These are phyloP conservation scores for Fraxinus excelsior DNA, from an alignment of 257 asterid genomes.

Conservation along the genomic window DNA sequence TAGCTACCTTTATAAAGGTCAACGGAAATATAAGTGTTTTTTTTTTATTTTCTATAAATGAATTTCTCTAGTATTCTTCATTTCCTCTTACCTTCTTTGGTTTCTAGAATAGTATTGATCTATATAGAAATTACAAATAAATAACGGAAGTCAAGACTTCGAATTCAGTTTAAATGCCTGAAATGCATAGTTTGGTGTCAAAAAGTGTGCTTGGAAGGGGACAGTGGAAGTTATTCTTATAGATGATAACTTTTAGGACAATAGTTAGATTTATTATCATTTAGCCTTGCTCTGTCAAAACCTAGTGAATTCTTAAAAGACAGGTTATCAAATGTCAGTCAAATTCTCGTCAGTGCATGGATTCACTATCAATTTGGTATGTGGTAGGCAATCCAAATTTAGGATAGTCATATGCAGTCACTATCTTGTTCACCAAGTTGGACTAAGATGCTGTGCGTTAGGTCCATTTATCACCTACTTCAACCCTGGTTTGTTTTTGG, in stretches of 20 bases:
- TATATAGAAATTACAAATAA: background rate
- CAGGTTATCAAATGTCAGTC: background rate
- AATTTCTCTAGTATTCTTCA: conserved; percentile 9
- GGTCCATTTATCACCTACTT: background rate
- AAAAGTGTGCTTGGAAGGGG: background rate
- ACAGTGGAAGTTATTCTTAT: background rate
- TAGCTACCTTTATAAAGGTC: conserved; percentile 14
- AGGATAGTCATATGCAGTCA: conserved; percentile 2
- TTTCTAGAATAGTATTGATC: conserved; percentile 23
- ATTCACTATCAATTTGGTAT: conserved; percentile 4
- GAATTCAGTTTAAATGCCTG: conserved; percentile 18
- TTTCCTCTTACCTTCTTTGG: background rate
- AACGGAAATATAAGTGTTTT: background rate
- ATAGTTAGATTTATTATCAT: background rate
- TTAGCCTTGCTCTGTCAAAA: conserved; percentile 1
- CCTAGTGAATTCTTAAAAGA: background rate
- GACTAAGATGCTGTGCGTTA: conserved; percentile 4
- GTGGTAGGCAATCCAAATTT: conserved; percentile 1
- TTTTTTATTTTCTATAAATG: background rate
- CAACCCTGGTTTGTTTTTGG: background rate
- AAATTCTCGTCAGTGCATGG: background rate
- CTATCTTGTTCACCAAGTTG: conserved; percentile 7
- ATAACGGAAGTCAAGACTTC: conserved; percentile 7
- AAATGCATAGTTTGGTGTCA: conserved; percentile 8
- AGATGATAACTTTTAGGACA: conserved; percentile 3